Evolutionary conservation across 345 rosid genomes (phyloP).

Genomic region (Camelina hispida): DNA sequence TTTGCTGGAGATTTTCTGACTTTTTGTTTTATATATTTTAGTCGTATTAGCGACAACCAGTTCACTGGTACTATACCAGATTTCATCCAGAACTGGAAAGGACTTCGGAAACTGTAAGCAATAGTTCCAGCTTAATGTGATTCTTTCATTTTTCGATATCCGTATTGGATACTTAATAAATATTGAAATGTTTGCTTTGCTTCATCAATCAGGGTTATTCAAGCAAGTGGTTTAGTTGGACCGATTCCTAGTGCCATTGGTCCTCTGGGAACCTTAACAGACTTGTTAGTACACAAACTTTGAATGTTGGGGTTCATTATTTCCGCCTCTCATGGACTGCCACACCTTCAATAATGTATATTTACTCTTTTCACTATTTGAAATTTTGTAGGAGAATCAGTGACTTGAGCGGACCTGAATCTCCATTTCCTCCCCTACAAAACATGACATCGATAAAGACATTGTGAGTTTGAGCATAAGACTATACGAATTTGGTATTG

Average conservation of each 20-base stretch:
- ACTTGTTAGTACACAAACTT: conserved; percentile 44
- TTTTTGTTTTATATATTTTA: neutral
- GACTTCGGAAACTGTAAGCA: conserved; percentile 54
- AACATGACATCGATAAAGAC: conserved; percentile 40
- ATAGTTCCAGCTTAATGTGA: neutral
- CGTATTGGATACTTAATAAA: conserved; percentile 3
- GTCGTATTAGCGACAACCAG: conserved; percentile 57
- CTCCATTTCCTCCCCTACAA: conserved; percentile 50
- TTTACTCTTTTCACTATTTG: conserved; percentile 12
- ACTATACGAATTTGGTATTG: neutral
- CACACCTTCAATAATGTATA: neutral
- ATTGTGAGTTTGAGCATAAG: conserved; percentile 45
- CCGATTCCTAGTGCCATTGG: conserved; percentile 53
- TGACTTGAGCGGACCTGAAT: conserved; percentile 53
- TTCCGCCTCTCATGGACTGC: neutral
- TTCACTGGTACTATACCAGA: conserved; percentile 60
- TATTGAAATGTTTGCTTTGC: neutral
- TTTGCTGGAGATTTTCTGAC: neutral
- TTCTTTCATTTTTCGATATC: neutral
- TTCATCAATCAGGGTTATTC: conserved; percentile 44
- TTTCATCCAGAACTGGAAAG: conserved; percentile 62
- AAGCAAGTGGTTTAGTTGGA: conserved; percentile 63
- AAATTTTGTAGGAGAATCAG: conserved; percentile 56
- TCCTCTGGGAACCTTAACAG: conserved; percentile 27
- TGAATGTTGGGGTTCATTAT: neutral